Evolutionary conservation across 2,329 filamentous ascomycete genomes (phyloP), one percentile per base, ranked within the genome.

Genomic region (Tolypocladium endophyticum): DNA sequence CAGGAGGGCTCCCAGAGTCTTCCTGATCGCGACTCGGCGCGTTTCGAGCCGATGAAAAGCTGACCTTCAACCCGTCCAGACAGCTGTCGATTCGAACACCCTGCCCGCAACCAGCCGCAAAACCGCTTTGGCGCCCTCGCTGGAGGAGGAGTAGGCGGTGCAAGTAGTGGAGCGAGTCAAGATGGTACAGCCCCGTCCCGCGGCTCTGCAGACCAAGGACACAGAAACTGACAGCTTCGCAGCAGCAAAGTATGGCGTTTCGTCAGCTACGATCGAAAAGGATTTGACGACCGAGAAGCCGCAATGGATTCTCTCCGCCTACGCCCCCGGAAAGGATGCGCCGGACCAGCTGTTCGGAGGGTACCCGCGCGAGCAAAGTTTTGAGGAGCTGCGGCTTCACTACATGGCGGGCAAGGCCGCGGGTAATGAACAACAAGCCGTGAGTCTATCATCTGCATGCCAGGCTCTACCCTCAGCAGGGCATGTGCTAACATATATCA

Each of bases 281-380:
- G 91, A 95, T 69, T 78, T 95, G 54, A 83, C 80, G 0, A 78
- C 80, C 28, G 90, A 94, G 61, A 81, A 82, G 11, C 93, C 93
- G 23, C 76, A 84, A 78, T 97, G 92, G 89, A 87, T 94, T 5
- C 81, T 97, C 30, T 96, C 92, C 1, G 82, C 88, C 28, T 97
- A 96, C 72, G 90, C 87, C 0, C 92, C 92, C 0, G 88, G 88
- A 4, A 81, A 79, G 67, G 84, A 92, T 66, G 85, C 88, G 1
- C 92, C 92, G 0, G 84, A 85, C 23, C 91, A 96, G 73, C 80
- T 97, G 1, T 92, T 96, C 67, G 91, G 91, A 58, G 92, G 91
- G 1, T 81, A 80, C 53, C 79, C 84, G 7, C 82, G 92, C 23
- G 93, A 97, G 72, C 88, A 92, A 71, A 96, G 91, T 68, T 88